Evolutionary conservation across 805 yeast genomes (phyloP).

Genomic region (Komagataella mondaviorum): DNA sequence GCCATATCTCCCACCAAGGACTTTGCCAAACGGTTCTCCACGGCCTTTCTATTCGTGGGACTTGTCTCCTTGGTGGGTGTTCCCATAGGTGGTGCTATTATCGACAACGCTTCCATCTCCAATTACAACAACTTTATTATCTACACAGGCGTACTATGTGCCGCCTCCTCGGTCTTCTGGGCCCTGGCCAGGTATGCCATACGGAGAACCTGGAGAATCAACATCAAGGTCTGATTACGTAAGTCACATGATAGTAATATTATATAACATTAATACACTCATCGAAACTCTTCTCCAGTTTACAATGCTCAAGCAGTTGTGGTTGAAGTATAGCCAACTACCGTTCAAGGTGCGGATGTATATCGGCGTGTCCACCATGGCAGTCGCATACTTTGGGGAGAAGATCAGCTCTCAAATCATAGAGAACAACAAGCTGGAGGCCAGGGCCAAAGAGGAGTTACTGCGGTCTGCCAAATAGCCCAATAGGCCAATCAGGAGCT

Average conservation of each 20-base stretch:
- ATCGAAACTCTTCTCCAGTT: neutral
- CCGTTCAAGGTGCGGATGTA: constrained; percentile 17
- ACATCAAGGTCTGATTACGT: neutral
- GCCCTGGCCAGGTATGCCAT: neutral
- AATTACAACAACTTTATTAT: constrained; percentile 24
- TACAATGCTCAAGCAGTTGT: constrained; percentile 1
- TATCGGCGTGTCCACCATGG: constrained; percentile 17
- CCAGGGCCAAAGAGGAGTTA: constrained; percentile 13
- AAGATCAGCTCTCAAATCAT: constrained; percentile 13
- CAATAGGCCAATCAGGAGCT: neutral
- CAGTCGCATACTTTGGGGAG: constrained; percentile 17
- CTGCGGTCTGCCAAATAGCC: neutral
- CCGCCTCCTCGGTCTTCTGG: neutral
- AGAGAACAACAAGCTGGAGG: constrained; percentile 17
- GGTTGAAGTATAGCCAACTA: constrained; percentile 10
- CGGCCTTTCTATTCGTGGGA: constrained; percentile 29
- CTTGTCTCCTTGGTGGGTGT: constrained; percentile 17
- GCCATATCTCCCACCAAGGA: constrained; percentile 42
- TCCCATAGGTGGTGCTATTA: constrained; percentile 19
- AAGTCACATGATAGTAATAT: neutral
- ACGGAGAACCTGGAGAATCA: neutral
- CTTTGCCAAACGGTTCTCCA: constrained; percentile 56
- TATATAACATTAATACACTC: neutral
- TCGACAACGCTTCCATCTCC: constrained; percentile 16
- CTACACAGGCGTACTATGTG: constrained; percentile 18